Evolutionary conservation across 495 filamentous ascomycete species (phyloP), one percentile per base, ranked within the genome.

Genomic region (Rusavskia elegans): DNA sequence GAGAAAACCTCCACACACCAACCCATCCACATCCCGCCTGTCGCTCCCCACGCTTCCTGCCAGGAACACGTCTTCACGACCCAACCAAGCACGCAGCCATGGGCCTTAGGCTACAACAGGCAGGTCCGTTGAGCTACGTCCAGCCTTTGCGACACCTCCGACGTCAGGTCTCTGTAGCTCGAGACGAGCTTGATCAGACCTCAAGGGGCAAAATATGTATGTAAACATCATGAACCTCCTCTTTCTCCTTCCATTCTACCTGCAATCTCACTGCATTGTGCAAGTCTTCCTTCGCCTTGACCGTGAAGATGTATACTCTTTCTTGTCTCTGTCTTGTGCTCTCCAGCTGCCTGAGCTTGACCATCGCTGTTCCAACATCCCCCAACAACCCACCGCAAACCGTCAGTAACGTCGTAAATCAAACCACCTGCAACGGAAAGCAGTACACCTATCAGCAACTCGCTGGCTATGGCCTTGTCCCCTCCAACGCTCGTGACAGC

Each of bases 381-480:
- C 20, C 39, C n/a, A 42, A 7, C 39, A 17, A 8, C 20, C 1
- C 14, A 19, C n/a, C n/a, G 8, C 39, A 8, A 19, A 9, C n/a
- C n/a, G n/a, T 5, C 39, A 11, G 14, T 9, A 16, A 48, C 3
- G 53, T 66, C 42, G 74, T 78, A 20, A 77, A 74, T 54, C 59
- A 71, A 51, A 77, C 77, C 13, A 74, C 70, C 36, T 89, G 85
- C 61, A 78, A 76, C 53, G 78, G 80, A 35, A 69, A 79, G 56
- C 67, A 63, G 0, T 89, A 84, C 61, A 68, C 73, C 13, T 88
- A 88, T 64, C 66, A 83, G 52, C 71, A 77, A 42, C 75, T 89
- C 4, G 82, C 79, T 13, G 85, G 86, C 19, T 89, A 80, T 57
- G 83, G 85, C 4, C 76, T 71, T 53, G 59, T 89, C 27, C 61